A percentile compares a stretch with the other conserved stretches of the same genome.
Conservation (phyloP, 2,329 filamentous ascomycete species). For the Fusarium poae region DNA sequence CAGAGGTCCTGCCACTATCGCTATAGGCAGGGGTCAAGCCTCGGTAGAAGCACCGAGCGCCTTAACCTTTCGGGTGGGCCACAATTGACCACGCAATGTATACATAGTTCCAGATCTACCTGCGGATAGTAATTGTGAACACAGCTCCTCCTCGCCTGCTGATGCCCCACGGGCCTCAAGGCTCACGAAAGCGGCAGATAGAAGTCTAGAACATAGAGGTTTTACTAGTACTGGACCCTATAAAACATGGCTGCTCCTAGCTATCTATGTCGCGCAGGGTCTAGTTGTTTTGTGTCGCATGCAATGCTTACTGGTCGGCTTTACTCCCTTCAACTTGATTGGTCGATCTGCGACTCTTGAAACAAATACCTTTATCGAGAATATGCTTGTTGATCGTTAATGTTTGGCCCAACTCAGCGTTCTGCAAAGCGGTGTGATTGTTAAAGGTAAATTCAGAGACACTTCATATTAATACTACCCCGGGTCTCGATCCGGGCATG, state of each 20-base stretch:
- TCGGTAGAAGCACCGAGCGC: background rate
- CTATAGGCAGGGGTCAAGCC: too few species aligned
- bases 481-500: background rate
- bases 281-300: conserved; percentile 10
- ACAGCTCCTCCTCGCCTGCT: background rate
- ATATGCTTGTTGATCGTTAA: conserved; percentile 7
- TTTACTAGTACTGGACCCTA: background rate
- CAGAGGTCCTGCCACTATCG: too few species aligned
- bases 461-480: background rate
- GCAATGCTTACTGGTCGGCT: conserved; percentile 6
- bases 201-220: background rate
- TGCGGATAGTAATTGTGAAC: background rate
- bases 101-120: background rate
- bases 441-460: background rate
- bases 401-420: background rate
- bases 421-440: background rate
- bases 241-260: conserved; percentile 10
- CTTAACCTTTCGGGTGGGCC: background rate
- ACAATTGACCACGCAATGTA: background rate
- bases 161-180: background rate
- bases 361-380: conserved; percentile 18
- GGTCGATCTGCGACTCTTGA: conserved; percentile 18
- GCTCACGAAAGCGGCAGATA: conserved; percentile 6
- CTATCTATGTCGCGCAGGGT: conserved; percentile 7
- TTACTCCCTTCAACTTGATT: conserved; percentile 7